Conservation (phyloP, 495 filamentous ascomycete genomes). For the Lophium mytilinum region DNA sequence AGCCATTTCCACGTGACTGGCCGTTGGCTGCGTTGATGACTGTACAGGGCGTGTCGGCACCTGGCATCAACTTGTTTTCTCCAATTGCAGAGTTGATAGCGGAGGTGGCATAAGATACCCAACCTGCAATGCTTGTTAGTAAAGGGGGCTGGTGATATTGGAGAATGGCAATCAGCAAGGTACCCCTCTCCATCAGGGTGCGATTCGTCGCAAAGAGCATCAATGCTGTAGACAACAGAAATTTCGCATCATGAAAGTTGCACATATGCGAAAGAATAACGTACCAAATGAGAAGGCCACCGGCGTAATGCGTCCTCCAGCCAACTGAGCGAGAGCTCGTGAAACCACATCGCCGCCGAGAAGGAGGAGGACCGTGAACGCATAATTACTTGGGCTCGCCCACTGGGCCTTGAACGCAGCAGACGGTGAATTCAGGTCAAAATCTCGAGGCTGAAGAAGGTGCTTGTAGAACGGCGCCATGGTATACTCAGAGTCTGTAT, state of each 20-base stretch:
- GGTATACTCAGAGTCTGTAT: neutral
- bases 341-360: slow-evolving; percentile 1
- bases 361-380: neutral
- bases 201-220: neutral
- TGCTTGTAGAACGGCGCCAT: slow-evolving; percentile 3
- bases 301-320: slow-evolving; percentile 1
- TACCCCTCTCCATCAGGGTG: neutral
- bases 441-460: neutral
- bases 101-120: slow-evolving; percentile 41
- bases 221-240: neutral
- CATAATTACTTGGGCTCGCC: neutral
- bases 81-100: slow-evolving; percentile 38
- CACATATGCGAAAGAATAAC: neutral
- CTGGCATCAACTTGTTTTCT: slow-evolving; percentile 40
- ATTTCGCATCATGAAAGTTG: neutral
- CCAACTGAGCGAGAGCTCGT: neutral
- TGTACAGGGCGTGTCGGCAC: slow-evolving; percentile 27
- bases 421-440: slow-evolving; percentile 2
- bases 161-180: neutral
- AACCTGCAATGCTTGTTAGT: slow-evolving; percentile 15
- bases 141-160: neutral
- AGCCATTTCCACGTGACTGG: slow-evolving; percentile 37
- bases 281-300: slow-evolving; percentile 5
- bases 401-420: neutral
- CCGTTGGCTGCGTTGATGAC: slow-evolving; percentile 41